These are phyloP conservation scores for Gamarada debralockiae DNA, from an alignment of 495 filamentous ascomycete species.

Conservation along the genomic window DNA sequence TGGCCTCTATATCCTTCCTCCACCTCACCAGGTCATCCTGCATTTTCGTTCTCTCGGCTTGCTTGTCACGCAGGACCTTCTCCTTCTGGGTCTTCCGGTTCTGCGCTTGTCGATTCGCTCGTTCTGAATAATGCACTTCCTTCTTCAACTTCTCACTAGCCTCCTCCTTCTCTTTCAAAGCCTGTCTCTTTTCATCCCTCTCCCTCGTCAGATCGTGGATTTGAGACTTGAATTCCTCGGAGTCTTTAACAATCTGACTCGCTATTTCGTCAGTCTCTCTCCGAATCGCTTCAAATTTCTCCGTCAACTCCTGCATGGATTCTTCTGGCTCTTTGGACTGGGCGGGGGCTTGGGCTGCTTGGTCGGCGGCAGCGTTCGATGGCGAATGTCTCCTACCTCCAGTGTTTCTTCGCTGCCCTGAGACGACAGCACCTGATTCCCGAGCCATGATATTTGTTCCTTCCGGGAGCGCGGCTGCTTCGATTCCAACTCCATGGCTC, in stretches of 20 bases:
- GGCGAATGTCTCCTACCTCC: constrained; percentile 76
- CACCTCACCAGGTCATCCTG: constrained; percentile 52
- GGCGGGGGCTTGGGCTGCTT: constrained; percentile 33
- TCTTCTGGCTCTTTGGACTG: constrained; percentile 16
- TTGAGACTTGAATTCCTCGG: constrained; percentile 67
- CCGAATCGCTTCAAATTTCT: constrained; percentile 66
- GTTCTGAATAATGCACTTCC: constrained; percentile 75
- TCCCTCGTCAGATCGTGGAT: constrained; percentile 57
- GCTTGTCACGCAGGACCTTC: constrained; percentile 70
- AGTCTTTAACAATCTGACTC: constrained; percentile 54
- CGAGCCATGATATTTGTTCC: constrained; percentile 51
- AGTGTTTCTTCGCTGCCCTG: constrained; percentile 59
- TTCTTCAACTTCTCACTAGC: constrained; percentile 75
- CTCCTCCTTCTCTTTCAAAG: constrained; percentile 81
- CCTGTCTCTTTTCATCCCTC: constrained; percentile 67
- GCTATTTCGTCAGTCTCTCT: constrained; percentile 62
- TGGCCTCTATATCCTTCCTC: constrained; percentile 48
- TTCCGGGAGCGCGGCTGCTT: constrained; percentile 51
- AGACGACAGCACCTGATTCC: constrained; percentile 55
- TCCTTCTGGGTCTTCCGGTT: constrained; percentile 77
- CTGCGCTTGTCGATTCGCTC: constrained; percentile 79
- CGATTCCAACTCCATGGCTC: constrained; percentile 42
- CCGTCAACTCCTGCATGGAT: constrained; percentile 52
- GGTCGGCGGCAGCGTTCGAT: constrained; percentile 57
- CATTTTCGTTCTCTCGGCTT: constrained; percentile 56